Evolutionary conservation across 257 asterid species (phyloP), one percentile per base, ranked within the genome.

Genomic region (Ocimum tenuiflorum): DNA sequence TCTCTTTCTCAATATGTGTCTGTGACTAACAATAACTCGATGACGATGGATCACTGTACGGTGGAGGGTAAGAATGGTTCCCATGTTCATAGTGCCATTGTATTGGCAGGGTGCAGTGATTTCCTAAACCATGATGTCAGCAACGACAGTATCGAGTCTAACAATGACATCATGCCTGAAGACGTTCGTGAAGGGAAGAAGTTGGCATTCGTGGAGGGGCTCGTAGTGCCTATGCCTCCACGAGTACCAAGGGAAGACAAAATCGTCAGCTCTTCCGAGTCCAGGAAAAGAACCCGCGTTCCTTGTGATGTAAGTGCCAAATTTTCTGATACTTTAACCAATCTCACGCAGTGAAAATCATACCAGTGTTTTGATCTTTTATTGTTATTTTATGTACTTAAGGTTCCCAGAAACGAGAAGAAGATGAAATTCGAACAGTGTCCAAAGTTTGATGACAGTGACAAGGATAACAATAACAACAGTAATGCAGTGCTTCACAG

Each of bases 211-310:
- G 31, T 27, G 31, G 4, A 4, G 31, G 31, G 31, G 31, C 31
- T 54, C 7, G 73, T 38, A 42, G 31, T 51, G 48, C 70, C 69
- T 35, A 24, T 33, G 53, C 74, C 47, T 42, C 47, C 60, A 1
- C 72, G 61, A 68, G 11, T 60, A 35, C 54, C 60, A 39, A 20
- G 39, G 9, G 81, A 71, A 27, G 76, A 78, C 8, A 56, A 58
- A 60, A 27, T 43, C 46, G 47, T 12, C 46, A 27, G 45, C 76
- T 68, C 73, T 48, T 57, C 71, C 0, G 69, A 69, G 48, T 65
- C 79, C 18, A 87, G 74, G 81, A 87, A 81, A 79, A 72, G 90
- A 73, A 49, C 83, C 8, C 74, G 74, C n/a, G 7, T 39, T 15
- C 79, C 78, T 46, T 48, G 65, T 52, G 74, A 77, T 5, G 85